These are phyloP conservation scores for Puccinia triticina DNA, from an alignment of 1,284 basidiomycete species.

Conservation along the genomic window DNA sequence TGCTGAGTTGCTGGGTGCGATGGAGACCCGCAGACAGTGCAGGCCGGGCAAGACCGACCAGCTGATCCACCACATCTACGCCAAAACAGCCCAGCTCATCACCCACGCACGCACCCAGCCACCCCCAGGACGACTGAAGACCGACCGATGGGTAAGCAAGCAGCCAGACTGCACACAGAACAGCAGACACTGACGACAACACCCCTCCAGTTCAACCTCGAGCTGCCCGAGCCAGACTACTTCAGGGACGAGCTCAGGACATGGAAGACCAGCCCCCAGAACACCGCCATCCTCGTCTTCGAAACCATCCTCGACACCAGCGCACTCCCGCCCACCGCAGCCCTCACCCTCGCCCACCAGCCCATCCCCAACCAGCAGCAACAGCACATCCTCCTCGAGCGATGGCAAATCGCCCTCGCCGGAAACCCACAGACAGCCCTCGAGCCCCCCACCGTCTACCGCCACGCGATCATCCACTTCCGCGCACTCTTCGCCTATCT, in stretches of 20 bases:
- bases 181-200: too few species aligned
- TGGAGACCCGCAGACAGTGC: too few species aligned
- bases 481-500: conserved; percentile 28
- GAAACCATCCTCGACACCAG: conserved; percentile 46
- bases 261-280: conserved; percentile 42
- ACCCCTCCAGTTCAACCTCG: conserved; percentile 50
- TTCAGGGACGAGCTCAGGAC: conserved; percentile 48
- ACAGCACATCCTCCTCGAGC: conserved; percentile 42
- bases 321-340: conserved; percentile 31
- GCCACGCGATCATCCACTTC: conserved; percentile 49
- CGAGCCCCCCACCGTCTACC: conserved; percentile 47
- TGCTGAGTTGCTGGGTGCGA: background rate
- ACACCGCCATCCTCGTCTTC: conserved; percentile 34
- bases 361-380: background rate
- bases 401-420: conserved; percentile 35
- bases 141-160: conserved; percentile 44
- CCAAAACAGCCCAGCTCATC: conserved; percentile 38
- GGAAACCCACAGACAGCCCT: background rate
- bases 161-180: too few species aligned
- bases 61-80: conserved; percentile 43
- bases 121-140: background rate
- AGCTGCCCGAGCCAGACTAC: conserved; percentile 36
- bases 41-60: conserved; percentile 39
- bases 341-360: background rate
- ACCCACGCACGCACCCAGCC: conserved; percentile 5